phyloP scores from a whole-genome alignment of 2,329 filamentous ascomycete species.

The Podosphaera xanthii region DNA sequence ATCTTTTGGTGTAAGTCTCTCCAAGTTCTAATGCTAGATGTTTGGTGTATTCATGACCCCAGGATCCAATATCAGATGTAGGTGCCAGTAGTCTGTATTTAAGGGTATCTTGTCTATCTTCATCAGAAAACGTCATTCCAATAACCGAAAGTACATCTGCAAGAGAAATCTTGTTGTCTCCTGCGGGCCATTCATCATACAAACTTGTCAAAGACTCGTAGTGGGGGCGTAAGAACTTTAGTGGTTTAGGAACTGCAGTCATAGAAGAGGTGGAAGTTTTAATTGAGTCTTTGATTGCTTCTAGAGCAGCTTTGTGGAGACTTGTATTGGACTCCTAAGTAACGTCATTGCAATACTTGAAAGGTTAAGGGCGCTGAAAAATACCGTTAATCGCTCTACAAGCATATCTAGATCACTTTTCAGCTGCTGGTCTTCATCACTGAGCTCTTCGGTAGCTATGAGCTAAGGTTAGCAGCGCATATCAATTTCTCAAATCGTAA shows the following conservation, averaged over 20 bases:
- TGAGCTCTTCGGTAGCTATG: constrained; percentile 58
- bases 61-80: constrained; percentile 79
- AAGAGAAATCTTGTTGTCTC: constrained; percentile 68
- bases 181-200: constrained; percentile 71
- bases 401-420: constrained; percentile 97
- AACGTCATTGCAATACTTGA: neutral
- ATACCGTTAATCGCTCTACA: constrained; percentile 76
- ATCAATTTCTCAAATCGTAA: constrained; percentile 3
- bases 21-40: constrained; percentile 92
- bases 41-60: constrained; percentile 95
- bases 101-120: constrained; percentile 83
- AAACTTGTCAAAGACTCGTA: constrained; percentile 73
- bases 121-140: constrained; percentile 96
- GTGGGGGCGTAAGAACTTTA: constrained; percentile 93
- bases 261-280: constrained; percentile 98
- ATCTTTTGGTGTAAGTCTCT: constrained; percentile 71
- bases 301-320: constrained; percentile 78
- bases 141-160: constrained; percentile 94
- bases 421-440: constrained; percentile 91
- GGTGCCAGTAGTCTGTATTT: constrained; percentile 85
- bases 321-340: constrained; percentile 58
- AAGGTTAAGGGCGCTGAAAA: constrained; percentile 7
- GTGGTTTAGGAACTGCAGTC: constrained; percentile 93
- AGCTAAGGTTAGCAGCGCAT: constrained; percentile 16
- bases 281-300: constrained; percentile 95